Base-by-base conservation (phyloP, 768 basidiomycete species). In the Leucosporidium yakuticum region DNA sequence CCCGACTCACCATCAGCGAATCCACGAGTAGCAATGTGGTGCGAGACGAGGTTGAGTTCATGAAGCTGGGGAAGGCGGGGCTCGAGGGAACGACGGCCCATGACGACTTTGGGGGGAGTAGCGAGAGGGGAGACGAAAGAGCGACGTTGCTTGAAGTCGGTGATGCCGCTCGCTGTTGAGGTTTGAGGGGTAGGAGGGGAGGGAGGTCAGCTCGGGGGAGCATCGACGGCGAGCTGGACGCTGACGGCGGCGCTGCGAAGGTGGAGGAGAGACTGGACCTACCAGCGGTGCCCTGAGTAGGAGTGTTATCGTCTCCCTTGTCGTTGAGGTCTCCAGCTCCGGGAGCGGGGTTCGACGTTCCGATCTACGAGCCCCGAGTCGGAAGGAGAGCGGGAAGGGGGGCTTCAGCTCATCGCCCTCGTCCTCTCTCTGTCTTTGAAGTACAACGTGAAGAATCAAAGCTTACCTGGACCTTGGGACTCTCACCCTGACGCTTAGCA, bases 31-130 rank as follows among this genome's bases (percentile, higher is more conserved):
- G 53, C 53, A 17, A 54, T 20, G n/a, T 54, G 15, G 53, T 54
- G 53, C 53, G 53, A 54, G 53, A 54, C 53, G 27, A 54, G 53
- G 53, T 54, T 54, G 12, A 54, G 25, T 27, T 54, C 39, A 15
- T 44, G 39, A 36, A 36, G 34, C 34, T 36, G 34, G 12, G 34
- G 34, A 8, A 44, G 14, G 39, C 39, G 39, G 17, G 39, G 39
- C 39, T 44, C 14, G 39, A 44, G 39, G 8, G 39, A 44, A 15
- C 39, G 39, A 15, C 39, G 39, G 14, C 39, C 39, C 39, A 44
- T 44, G 39, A 44, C 39, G 39, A 44, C 39, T 15, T 44, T 44
- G 39, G 39, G 39, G 17, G 39, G 39, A 15, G 39, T 44, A 15
- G 39, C 39, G 39, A 44, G 8, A 15, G 39, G 39, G 17, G 39